phyloP scores from a whole-genome alignment of 306 rosid species.

The Betula pendula region DNA sequence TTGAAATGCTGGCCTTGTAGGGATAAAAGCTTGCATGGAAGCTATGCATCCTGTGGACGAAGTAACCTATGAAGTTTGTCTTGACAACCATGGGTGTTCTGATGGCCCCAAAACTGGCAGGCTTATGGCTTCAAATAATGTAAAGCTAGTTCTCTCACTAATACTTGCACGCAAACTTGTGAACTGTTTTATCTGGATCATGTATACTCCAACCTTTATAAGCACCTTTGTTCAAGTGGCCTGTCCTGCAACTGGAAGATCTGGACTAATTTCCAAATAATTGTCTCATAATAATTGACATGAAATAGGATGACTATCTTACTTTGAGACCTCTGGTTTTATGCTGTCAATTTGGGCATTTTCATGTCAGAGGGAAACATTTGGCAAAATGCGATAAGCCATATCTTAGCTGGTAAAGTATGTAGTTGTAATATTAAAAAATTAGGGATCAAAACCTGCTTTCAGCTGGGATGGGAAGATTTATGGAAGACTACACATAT shows the following conservation, averaged over 20 bases:
- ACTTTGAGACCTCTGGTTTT: background rate
- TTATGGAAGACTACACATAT: background rate
- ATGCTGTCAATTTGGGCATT: background rate
- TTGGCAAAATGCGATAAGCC: background rate
- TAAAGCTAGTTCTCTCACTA: conserved; percentile 35
- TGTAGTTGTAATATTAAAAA: background rate
- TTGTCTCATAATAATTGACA: background rate
- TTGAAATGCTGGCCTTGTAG: conserved; percentile 46
- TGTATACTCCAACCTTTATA: conserved; percentile 16
- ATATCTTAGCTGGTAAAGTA: background rate
- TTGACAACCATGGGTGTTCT: conserved; percentile 78
- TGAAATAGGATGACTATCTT: background rate
- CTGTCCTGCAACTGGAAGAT: conserved; percentile 16
- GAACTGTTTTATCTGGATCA: background rate
- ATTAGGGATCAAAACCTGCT: background rate
- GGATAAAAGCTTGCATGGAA: conserved; percentile 78
- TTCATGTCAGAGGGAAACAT: background rate
- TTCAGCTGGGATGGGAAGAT: background rate
- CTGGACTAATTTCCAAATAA: conserved; percentile 12
- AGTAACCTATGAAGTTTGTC: conserved; percentile 70
- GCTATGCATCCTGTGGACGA: conserved; percentile 54
- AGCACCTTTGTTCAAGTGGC: background rate
- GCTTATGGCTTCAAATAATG: conserved; percentile 55
- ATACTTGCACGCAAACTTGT: conserved; percentile 22
- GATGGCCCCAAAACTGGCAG: conserved; percentile 90